A percentile compares a stretch with the other conserved stretches of the same genome.
Conservation (phyloP, 2,329 filamentous ascomycete species). For the Fusarium nematophilum region DNA sequence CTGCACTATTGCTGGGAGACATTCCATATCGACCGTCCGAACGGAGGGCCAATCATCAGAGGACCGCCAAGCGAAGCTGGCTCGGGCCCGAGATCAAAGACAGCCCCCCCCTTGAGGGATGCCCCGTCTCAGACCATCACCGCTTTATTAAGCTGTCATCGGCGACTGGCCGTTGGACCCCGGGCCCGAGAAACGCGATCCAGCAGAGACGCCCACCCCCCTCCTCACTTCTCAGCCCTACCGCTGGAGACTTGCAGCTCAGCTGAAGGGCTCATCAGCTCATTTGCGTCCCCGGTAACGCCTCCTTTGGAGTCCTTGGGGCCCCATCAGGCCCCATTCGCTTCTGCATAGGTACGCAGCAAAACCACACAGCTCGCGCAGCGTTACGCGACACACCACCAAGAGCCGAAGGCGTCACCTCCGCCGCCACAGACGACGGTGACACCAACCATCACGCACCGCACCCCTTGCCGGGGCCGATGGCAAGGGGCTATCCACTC, state of each 20-base stretch:
- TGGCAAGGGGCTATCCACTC: constrained; percentile 24
- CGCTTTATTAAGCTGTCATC: constrained; percentile 19
- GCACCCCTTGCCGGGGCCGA: constrained; percentile 1
- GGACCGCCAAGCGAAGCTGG: not conserved
- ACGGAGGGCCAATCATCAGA: constrained; percentile 12
- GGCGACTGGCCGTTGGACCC: constrained; percentile 17
- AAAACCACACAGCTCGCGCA: not conserved
- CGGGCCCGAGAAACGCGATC: constrained; percentile 13
- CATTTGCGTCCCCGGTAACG: constrained; percentile 4
- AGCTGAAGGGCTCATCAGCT: constrained; percentile 13
- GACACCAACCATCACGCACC: constrained; percentile 1
- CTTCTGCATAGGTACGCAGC: too few species aligned
- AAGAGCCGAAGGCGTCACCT: not conserved
- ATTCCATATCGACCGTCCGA: not conserved
- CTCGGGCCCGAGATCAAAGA: constrained; percentile 35
- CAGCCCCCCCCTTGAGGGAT: not conserved
- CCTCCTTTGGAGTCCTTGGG: constrained; percentile 25
- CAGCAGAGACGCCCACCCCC: too few species aligned
- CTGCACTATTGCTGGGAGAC: too few species aligned
- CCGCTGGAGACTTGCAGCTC: constrained; percentile 29
- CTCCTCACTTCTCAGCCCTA: constrained; percentile 22
- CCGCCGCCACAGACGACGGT: constrained; percentile 14
- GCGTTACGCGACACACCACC: not conserved
- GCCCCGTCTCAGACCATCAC: not conserved
- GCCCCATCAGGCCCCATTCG: not conserved